Base-by-base conservation (phyloP, 768 basidiomycete species). In the Pholiota microspora region DNA sequence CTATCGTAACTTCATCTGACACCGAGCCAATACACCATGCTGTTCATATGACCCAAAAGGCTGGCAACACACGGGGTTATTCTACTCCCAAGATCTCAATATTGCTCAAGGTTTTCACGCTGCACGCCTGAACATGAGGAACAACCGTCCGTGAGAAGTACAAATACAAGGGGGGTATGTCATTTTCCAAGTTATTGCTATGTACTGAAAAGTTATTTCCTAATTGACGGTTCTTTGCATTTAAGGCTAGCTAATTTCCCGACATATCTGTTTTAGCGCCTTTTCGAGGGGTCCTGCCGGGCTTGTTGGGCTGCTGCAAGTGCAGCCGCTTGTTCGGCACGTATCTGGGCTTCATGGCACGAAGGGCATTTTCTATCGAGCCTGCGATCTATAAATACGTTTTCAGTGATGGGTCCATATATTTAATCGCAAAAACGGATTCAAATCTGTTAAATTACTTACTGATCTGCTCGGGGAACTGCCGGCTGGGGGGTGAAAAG, bases 391-490 rank as follows among this genome's bases (percentile, higher is more conserved):
- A 50, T 28, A 38, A 45, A 51, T 44, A 52, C 36, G 32, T 13
- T 38, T 56, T 53, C 23, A 35, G 40, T 21, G 12, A 34, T 48
- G 24, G 18, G 49, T 42, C 40, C 40, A 42, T 42, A 42, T 42
- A 42, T 42, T 23, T 23, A n/a, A 42, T 42, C 21, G 21, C 21
- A 23, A n/a, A n/a, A n/a, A 23, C 21, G 40, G 8, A 21, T 21
- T 23, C 4, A 42, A 23, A 42, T 10, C 3, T 21, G 40, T 42
- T 12, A 18, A 42, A 42, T 42, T 53, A 51, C 63, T 53, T 58
- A 89, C 87, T 75, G 64, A 86, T 85, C 59, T 81, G 80, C 65
- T 88, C 73, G 32, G 88, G 88, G 68, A 84, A 89, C 66, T 83
- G 82, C 54, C 82, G 85, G 68, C 88, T 89, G 64, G n/a, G n/a